Evolutionary conservation across 345 rosid genomes (phyloP), one percentile per base, ranked within the genome.

Genomic region (Eucalyptus urophylla): DNA sequence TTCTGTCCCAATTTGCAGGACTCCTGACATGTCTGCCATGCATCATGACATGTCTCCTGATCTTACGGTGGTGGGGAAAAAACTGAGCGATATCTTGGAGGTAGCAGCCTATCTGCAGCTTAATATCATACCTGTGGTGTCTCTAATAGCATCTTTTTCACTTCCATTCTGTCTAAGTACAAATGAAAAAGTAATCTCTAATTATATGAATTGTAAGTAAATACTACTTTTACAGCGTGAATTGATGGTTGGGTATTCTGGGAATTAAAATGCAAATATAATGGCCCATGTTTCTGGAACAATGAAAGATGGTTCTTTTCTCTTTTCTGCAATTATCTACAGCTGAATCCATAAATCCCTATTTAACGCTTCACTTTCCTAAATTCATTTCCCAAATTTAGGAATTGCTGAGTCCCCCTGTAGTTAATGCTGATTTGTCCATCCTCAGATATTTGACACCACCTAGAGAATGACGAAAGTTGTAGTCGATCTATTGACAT

Each of bases 401-500:
- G 83, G 31, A 8, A 53, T 65, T 69, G 24, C 44, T 33, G 80
- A 0, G 43, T 31, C 80, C 33, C 40, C 24, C 88, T 86, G 51
- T 87, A 25, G n/a, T 10, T 67, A 40, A 86, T 76, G 56, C 19
- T 90, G 60, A 25, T 67, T 29, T 88, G 25, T 69, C 50, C 10
- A 25, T 58, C 65, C 16, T 27, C 92, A 94, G 94, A 90, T 93
- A 90, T 44, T 88, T 2, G 81, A 89, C 54, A 92, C 94, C 86
- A 89, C 93, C 86, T 87, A 89, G 87, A 87, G 89, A 76, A 90
- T 17, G 88, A 89, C 87, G 90, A 91, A 89, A 92, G 89, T 87
- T 31, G 76, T 94, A 25, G 87, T 92, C 6, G 86, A 92, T 51
- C 88, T 94, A 22, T 94, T 44, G 92, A 91, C 62, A 91, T 93